A percentile compares a stretch with the other conserved stretches of the same genome.
Conservation (phyloP, 768 basidiomycete species). For the Mrakia frigida region DNA sequence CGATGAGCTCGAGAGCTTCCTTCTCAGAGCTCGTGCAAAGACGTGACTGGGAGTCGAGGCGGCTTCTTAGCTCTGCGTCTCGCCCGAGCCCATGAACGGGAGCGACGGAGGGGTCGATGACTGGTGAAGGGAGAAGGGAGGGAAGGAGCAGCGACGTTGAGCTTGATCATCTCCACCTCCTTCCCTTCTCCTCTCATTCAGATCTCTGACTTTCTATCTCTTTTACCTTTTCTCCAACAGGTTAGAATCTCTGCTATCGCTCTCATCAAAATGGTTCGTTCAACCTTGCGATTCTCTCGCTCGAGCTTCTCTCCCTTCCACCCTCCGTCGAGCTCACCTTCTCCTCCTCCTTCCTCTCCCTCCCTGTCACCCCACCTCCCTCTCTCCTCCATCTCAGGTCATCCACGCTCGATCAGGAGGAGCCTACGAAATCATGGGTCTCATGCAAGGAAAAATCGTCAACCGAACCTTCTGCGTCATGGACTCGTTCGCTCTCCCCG, state of each 20-base stretch:
- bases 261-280: constrained; percentile 52
- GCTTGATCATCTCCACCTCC: constrained; percentile 12
- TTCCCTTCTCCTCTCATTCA: neutral
- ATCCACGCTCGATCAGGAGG: constrained; percentile 91
- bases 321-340: neutral
- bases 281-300: neutral
- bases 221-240: neutral
- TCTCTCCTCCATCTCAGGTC: constrained; percentile 39
- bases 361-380: neutral
- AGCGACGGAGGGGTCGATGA: neutral
- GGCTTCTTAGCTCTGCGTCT: too few relatives aligned
- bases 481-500: constrained; percentile 95
- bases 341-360: neutral
- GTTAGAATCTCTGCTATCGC: constrained; percentile 50
- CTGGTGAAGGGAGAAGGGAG: neutral
- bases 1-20: neutral
- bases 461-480: constrained; percentile 55
- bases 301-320: neutral
- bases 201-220: neutral
- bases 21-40: too few relatives aligned
- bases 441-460: constrained; percentile 91
- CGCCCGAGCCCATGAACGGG: too few relatives aligned
- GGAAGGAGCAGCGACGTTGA: constrained; percentile 2
- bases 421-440: constrained; percentile 97
- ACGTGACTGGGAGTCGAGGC: too few relatives aligned